Evolutionary conservation across 768 basidiomycete species (phyloP).

Genomic region (Daedaleopsis nitida): DNA sequence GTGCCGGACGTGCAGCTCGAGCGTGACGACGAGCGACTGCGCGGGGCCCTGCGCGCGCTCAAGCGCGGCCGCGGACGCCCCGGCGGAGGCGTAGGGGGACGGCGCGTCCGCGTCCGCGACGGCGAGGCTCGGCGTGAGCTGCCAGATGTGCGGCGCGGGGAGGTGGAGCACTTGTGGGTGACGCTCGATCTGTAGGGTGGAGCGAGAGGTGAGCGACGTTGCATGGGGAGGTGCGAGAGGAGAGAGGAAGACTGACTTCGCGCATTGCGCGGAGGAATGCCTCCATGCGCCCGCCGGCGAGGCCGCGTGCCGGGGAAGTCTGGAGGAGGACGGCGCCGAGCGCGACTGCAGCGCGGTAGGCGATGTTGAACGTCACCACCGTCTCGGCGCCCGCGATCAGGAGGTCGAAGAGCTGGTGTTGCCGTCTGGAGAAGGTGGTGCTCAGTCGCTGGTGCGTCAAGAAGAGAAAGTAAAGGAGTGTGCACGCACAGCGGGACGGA

Average conservation of each 20-base stretch:
- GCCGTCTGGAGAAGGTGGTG: slow-evolving; percentile 32
- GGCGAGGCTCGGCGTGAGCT: slow-evolving; percentile 51
- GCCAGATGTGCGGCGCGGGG: slow-evolving; percentile 88
- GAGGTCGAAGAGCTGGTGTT: slow-evolving; percentile 81
- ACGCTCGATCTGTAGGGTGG: slow-evolving; percentile 64
- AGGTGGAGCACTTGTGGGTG: slow-evolving; percentile 85
- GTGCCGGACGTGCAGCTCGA: slow-evolving; percentile 73
- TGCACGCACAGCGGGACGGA: slow-evolving; percentile 62
- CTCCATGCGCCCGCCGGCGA: slow-evolving; percentile 72
- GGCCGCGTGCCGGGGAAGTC: slow-evolving; percentile 74
- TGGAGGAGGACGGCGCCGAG: slow-evolving; percentile 89
- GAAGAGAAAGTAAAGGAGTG: slow-evolving; percentile 30
- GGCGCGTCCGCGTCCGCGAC: slow-evolving; percentile 20
- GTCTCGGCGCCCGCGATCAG: slow-evolving; percentile 79
- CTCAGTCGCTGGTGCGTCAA: background rate
- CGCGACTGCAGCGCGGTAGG: slow-evolving; percentile 81
- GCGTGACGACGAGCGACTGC: slow-evolving; percentile 67
- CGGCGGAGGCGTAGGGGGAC: slow-evolving; percentile 17
- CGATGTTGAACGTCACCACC: slow-evolving; percentile 75
- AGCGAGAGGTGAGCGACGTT: background rate
- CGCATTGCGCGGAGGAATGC: slow-evolving; percentile 78
- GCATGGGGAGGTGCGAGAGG: background rate
- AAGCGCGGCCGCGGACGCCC: slow-evolving; percentile 1
- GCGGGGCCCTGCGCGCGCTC: slow-evolving; percentile 29
- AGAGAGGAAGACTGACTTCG: slow-evolving; percentile 56